These are phyloP conservation scores for Sarocladiaceae sp. DNA, from an alignment of 2,329 filamentous ascomycete genomes.

Conservation along the genomic window DNA sequence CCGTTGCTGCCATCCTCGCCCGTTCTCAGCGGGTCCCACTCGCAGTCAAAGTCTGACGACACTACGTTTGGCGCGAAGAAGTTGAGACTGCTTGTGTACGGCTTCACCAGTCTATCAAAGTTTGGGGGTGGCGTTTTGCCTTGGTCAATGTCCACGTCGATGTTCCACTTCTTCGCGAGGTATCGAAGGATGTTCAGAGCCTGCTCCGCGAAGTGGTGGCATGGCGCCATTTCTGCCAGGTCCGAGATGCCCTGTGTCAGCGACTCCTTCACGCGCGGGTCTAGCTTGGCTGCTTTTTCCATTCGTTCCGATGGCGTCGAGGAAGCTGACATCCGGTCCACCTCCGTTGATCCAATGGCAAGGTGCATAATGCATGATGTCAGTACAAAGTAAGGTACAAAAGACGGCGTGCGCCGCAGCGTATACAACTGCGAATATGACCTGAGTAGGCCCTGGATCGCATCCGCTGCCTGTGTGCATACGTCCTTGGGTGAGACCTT, in stretches of 20 bases:
- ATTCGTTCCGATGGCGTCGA: constrained; percentile 13
- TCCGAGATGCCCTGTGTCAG: constrained; percentile 51
- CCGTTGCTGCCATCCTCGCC: constrained; percentile 4
- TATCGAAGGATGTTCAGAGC: constrained; percentile 54
- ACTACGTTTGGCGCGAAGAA: constrained; percentile 48
- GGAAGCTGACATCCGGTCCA: neutral
- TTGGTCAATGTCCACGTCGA: constrained; percentile 40
- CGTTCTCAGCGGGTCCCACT: constrained; percentile 30
- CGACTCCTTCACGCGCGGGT: constrained; percentile 35
- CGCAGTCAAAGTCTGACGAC: constrained; percentile 40
- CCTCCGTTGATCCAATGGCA: constrained; percentile 28
- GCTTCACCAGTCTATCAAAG: constrained; percentile 36
- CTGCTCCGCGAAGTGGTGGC: constrained; percentile 55
- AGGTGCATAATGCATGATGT: constrained; percentile 56
- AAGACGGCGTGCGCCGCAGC: constrained; percentile 50
- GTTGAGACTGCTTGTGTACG: constrained; percentile 47
- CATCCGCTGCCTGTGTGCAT: constrained; percentile 55
- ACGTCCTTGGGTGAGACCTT: constrained; percentile 58
- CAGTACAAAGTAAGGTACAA: constrained; percentile 56
- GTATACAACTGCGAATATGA: constrained; percentile 56
- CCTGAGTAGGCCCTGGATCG: constrained; percentile 48
- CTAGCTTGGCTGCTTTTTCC: constrained; percentile 27
- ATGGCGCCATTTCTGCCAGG: constrained; percentile 54
- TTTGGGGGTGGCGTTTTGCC: constrained; percentile 24
- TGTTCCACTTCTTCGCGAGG: constrained; percentile 52